A percentile compares a stretch with the other conserved stretches of the same genome.
Evolutionary conservation across 768 basidiomycete genomes (phyloP).

Genomic region (Pleurotus tuoliensis): DNA sequence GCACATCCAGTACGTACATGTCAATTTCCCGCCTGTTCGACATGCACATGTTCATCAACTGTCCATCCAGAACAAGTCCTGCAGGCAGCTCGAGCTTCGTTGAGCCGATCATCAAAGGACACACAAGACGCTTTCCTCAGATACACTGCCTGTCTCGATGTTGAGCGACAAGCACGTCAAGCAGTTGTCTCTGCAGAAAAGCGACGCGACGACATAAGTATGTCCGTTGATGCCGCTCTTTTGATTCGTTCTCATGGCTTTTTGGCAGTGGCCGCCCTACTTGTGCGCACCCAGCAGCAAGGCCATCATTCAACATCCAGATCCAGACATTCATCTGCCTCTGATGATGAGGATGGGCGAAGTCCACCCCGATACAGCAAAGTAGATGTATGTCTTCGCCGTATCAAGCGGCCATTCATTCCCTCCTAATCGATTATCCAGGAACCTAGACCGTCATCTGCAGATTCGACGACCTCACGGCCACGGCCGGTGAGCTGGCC

Average conservation of each 20-base stretch:
- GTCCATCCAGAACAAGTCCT: slow-evolving; percentile 50
- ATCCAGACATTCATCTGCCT: slow-evolving; percentile 52
- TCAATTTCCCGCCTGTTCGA: neutral
- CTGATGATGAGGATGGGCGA: slow-evolving; percentile 19
- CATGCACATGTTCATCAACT: slow-evolving; percentile 9
- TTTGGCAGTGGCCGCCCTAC: slow-evolving; percentile 39
- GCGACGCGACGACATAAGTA: slow-evolving; percentile 64
- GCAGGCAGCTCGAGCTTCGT: slow-evolving; percentile 53
- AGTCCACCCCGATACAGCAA: neutral
- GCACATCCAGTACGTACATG: slow-evolving; percentile 49
- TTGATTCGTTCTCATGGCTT: slow-evolving; percentile 14
- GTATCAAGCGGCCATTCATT: neutral
- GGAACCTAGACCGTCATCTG: slow-evolving; percentile 7
- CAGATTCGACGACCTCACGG: slow-evolving; percentile 2
- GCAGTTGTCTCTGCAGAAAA: slow-evolving; percentile 63
- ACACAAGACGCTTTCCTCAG: slow-evolving; percentile 68
- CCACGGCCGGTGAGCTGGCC: slow-evolving; percentile 2
- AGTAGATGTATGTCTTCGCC: neutral
- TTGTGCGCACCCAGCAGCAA: slow-evolving; percentile 41
- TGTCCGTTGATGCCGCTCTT: slow-evolving; percentile 13
- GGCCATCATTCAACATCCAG: slow-evolving; percentile 32
- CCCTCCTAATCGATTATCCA: neutral
- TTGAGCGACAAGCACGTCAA: slow-evolving; percentile 62
- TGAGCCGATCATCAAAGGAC: slow-evolving; percentile 65
- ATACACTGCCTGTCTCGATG: slow-evolving; percentile 66